A percentile compares a stretch with the other conserved stretches of the same genome.
Evolutionary conservation across 306 rosid species (phyloP).

Genomic region (Rubus idaeus): DNA sequence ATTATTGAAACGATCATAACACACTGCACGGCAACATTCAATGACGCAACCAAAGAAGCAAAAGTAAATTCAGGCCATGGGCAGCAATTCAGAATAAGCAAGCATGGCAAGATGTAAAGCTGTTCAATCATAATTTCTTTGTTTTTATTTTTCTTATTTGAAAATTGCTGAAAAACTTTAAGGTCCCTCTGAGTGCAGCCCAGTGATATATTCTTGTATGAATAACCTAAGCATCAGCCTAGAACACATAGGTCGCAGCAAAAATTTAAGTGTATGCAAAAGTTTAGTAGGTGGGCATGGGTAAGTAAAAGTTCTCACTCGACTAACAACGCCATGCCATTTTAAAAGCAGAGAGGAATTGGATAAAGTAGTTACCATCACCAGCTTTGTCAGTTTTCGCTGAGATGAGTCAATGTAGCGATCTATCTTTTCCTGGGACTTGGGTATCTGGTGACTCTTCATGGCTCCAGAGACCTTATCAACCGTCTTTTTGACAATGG

Average conservation of each 20-base stretch:
- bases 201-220: too few relatives aligned
- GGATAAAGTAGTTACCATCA: constrained; percentile 61
- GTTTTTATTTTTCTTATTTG: neutral
- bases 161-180: neutral
- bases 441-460: constrained; percentile 87
- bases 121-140: neutral
- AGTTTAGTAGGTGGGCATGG: constrained; percentile 5
- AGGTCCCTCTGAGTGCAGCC: too few relatives aligned
- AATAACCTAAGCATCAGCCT: too few relatives aligned
- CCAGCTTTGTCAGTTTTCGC: constrained; percentile 91
- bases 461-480: constrained; percentile 98
- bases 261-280: neutral
- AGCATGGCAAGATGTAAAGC: neutral
- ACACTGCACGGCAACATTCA: too few relatives aligned
- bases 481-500: constrained; percentile 95
- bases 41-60: neutral
- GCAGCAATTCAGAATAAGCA: neutral
- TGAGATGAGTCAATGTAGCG: constrained; percentile 88
- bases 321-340: constrained; percentile 9
- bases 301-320: neutral
- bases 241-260: neutral
- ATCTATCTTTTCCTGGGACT: constrained; percentile 83
- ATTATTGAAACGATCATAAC: neutral
- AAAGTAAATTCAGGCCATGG: neutral
- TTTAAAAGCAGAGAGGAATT: constrained; percentile 6